These are phyloP conservation scores for Sorghum bicolor DNA, from an alignment of 176 grass and related monocot genomes.

Conservation along the genomic window Sorghum_bicolor_NCBIv3 NC_012871.2:67142001-67142500, in stretches of 20 bases:
- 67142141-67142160: background rate
- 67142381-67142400: background rate
- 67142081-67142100: background rate
- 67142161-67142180: background rate
- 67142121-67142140: conserved; percentile 12
- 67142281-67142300: background rate
- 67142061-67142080: background rate
- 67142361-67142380: background rate
- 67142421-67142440: background rate
- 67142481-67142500: background rate
- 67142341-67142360: background rate
- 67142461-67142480: background rate
- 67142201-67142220: background rate
- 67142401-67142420: background rate
- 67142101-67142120: background rate
- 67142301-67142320: background rate
- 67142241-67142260: background rate
- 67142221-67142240: background rate
- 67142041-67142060: background rate
- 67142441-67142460: background rate
- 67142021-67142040: background rate
- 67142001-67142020: background rate
- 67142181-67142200: background rate
- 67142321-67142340: background rate
- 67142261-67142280: background rate